phyloP scores from a whole-genome alignment of 306 rosid species.

The Albizia julibrissin region DNA sequence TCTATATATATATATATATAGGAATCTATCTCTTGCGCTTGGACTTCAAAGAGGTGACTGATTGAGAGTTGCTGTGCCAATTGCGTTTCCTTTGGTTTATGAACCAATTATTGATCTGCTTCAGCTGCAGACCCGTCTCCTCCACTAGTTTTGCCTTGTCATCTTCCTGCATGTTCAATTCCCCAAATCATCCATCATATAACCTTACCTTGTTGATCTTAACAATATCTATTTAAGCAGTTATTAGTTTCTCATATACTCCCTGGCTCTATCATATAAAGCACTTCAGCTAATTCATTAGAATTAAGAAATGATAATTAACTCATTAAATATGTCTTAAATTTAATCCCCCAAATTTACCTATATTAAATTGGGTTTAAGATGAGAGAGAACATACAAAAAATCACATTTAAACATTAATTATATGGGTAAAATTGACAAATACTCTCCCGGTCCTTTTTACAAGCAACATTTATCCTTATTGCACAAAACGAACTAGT shows the following conservation, averaged over 20 bases:
- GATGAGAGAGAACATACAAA: too few relatives aligned
- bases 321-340: too few relatives aligned
- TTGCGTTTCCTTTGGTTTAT: slow-evolving; percentile 97
- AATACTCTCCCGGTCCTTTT: too few relatives aligned
- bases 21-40: slow-evolving; percentile 82
- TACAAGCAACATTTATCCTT: too few relatives aligned
- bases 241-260: background rate
- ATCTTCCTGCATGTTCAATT: slow-evolving; percentile 64
- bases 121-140: slow-evolving; percentile 98
- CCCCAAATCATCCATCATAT: background rate
- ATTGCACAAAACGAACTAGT: too few relatives aligned
- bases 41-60: slow-evolving; percentile 89
- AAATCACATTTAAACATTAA: too few relatives aligned
- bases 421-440: too few relatives aligned
- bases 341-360: too few relatives aligned
- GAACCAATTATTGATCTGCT: slow-evolving; percentile 98
- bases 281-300: too few relatives aligned
- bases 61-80: slow-evolving; percentile 97
- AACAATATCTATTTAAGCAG: background rate
- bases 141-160: slow-evolving; percentile 99
- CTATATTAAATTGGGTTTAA: too few relatives aligned
- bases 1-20: background rate
- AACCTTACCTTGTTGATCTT: background rate
- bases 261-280: too few relatives aligned
- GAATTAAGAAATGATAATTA: too few relatives aligned